Evolutionary conservation across 2,329 filamentous ascomycete species (phyloP).

Genomic region (Torrubiellomyces zombiae): DNA sequence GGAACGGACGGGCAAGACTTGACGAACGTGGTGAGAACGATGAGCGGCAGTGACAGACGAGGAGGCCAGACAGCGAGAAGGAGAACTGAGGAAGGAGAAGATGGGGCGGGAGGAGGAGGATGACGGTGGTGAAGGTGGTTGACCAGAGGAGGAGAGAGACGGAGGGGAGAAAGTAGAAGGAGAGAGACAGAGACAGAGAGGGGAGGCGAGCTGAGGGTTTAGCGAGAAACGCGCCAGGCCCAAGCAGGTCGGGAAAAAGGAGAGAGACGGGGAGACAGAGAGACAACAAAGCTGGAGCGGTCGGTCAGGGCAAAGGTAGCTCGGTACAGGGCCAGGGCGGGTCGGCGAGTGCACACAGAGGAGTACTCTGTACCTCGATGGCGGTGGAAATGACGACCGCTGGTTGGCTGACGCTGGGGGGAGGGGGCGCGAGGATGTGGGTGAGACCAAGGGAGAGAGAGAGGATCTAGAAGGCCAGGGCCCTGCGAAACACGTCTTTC

Average conservation of each 20-base stretch:
- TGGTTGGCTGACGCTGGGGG: too few relatives aligned
- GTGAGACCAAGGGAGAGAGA: too few relatives aligned
- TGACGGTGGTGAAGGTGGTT: conserved; percentile 6
- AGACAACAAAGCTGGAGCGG: too few relatives aligned
- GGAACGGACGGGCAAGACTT: conserved; percentile 9
- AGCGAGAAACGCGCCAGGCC: too few relatives aligned
- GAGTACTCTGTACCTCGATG: too few relatives aligned
- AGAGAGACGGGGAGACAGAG: conserved; percentile 11
- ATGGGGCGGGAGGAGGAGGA: conserved; percentile 8
- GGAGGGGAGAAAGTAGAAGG: conserved; percentile 12
- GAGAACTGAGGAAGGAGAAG: conserved; percentile 2
- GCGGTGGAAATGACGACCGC: too few relatives aligned
- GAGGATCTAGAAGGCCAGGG: too few relatives aligned
- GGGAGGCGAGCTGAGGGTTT: conserved; percentile 16
- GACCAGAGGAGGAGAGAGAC: conserved; percentile 1
- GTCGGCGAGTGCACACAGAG: too few relatives aligned
- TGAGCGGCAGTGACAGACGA: conserved; percentile 2
- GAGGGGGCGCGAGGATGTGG: too few relatives aligned
- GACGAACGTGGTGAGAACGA: conserved; percentile 8
- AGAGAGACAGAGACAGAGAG: conserved; percentile 11
- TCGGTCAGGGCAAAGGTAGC: too few relatives aligned
- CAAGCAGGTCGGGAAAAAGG: conserved; percentile 13
- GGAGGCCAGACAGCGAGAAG: conserved; percentile 8
- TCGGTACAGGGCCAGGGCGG: too few relatives aligned
- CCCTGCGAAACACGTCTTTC: too few relatives aligned